Evolutionary conservation across 2,329 filamentous ascomycete genomes (phyloP).

Genomic region (Herpotrichia juniperi): DNA sequence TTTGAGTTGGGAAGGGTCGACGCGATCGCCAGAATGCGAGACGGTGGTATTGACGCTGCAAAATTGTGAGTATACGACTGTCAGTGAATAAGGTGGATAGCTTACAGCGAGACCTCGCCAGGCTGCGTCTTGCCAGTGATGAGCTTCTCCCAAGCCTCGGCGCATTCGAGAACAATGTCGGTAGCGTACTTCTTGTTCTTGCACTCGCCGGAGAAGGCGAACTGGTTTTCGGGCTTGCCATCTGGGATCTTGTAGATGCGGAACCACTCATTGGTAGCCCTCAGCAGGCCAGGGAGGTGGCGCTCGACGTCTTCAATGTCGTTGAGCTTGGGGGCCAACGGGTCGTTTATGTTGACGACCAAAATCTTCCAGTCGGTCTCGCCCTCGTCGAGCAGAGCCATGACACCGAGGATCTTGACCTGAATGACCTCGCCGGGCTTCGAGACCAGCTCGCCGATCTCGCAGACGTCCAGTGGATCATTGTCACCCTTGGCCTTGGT

Average conservation of each 20-base stretch:
- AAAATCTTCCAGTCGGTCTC: conserved; percentile 99
- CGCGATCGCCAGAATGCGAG: conserved; percentile 73
- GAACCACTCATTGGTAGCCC: conserved; percentile 99
- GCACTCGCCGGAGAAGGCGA: conserved; percentile 99
- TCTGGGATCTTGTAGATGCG: conserved; percentile 99
- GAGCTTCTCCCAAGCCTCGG: conserved; percentile 95
- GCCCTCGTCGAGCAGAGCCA: conserved; percentile 98
- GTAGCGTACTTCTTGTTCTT: conserved; percentile 99
- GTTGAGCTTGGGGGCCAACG: conserved; percentile 93
- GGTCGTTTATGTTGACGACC: conserved; percentile 98
- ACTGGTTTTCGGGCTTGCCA: conserved; percentile 99
- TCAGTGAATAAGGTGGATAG: conserved; percentile 33
- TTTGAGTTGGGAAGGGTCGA: conserved; percentile 72
- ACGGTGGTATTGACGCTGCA: conserved; percentile 82
- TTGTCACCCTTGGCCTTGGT: conserved; percentile 99
- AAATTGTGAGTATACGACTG: conserved; percentile 35
- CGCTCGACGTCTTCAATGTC: conserved; percentile 99
- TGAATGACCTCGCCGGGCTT: conserved; percentile 98
- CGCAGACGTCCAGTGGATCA: conserved; percentile 98
- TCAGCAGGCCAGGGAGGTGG: conserved; percentile 93
- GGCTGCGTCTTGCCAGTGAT: conserved; percentile 85
- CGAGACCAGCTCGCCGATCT: conserved; percentile 97
- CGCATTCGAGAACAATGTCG: conserved; percentile 94
- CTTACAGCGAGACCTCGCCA: conserved; percentile 82
- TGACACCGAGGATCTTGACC: conserved; percentile 99